A percentile compares a stretch with the other conserved stretches of the same genome.
Conservation (phyloP, 73 alveolate genomes). For the Tetrahymena borealis region DNA sequence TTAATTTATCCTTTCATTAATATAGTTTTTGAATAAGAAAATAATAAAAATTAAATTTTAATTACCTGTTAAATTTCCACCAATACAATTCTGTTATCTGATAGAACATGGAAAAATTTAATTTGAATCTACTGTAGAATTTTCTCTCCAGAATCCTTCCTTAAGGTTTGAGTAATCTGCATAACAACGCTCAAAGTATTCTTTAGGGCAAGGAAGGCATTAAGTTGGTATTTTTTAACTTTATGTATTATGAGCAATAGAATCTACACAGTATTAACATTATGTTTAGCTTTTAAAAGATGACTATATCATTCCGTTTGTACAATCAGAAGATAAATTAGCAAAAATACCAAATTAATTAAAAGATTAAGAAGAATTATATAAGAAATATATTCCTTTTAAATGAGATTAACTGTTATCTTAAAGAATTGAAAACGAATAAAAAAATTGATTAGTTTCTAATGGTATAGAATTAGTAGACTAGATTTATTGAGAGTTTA, state of each 20-base stretch:
- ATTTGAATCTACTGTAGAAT: neutral
- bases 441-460: neutral
- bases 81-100: neutral
- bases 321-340: neutral
- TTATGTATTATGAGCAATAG: neutral
- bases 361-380: neutral
- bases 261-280: neutral
- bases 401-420: neutral
- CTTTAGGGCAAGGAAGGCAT: neutral
- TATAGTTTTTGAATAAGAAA: too few relatives aligned
- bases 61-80: neutral
- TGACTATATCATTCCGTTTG: neutral
- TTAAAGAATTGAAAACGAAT: neutral
- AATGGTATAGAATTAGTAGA: neutral
- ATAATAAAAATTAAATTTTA: neutral
- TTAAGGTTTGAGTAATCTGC: neutral
- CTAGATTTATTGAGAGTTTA: neutral
- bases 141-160: neutral
- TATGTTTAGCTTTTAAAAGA: neutral
- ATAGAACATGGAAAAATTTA: neutral
- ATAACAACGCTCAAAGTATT: neutral
- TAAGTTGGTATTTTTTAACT: neutral
- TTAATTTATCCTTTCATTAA: too few relatives aligned
- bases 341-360: neutral
- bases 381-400: neutral